Evolutionary conservation across 2,329 filamentous ascomycete species (phyloP), one percentile per base, ranked within the genome.

Genomic region (Elsinoe batatas): DNA sequence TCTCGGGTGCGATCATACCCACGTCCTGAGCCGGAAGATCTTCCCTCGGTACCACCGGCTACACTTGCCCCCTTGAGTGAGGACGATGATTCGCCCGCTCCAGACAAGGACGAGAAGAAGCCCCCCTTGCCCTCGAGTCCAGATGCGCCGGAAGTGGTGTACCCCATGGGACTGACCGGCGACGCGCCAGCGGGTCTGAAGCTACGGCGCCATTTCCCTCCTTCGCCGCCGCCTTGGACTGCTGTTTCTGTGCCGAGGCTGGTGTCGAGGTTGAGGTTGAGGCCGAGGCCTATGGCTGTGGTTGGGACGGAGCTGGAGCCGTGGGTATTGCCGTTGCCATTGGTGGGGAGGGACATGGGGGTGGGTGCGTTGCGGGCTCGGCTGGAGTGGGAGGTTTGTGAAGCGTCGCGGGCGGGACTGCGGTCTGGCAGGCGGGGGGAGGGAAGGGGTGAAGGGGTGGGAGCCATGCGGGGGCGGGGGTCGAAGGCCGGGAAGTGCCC

Each of bases 171-270:
- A 35, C 54, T 51, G 43, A 46, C 17, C 13, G 17, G 33, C 36
- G 53, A 57, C 15, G 54, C 44, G 53, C 18, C 22, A 51, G 56
- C 56, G 55, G 46, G 61, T 56, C 12, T 62, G 59, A 8, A 63
- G 56, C 35, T 51, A 2, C 47, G 47, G 18, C 47, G n/a, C 47
- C 47, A 51, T 13, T 33, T 49, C 2, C 47, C 47, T 15, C 47
- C 47, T 26, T 36, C 33, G 1, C 47, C 47, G 32, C 47, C 47
- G 12, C 47, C 47, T 18, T 38, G 47, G 13, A 51, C 47, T 2
- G 47, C 35, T 8, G 47, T 51, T 26, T 51, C 47, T 11, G 44
- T 49, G 26, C 44, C 44, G 6, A 49, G 44, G 15, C 18, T n/a
- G 33, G 47, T 38, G 33, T 30, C 47, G 32, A 51, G 33, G 26